Evolutionary conservation across 345 rosid genomes (phyloP).

Genomic region (Adansonia digitata): DNA sequence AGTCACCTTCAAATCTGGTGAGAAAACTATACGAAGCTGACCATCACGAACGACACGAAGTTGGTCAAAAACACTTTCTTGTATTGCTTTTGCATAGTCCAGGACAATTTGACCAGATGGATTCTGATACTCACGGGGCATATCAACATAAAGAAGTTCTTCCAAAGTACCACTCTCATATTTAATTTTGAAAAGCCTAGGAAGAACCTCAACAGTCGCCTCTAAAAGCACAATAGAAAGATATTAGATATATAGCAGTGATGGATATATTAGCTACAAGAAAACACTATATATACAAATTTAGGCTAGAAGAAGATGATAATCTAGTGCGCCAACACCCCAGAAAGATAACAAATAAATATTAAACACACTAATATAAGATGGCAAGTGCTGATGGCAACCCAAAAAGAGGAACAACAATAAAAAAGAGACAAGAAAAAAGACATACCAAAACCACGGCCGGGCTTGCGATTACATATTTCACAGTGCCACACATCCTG

Average conservation of each 20-base stretch:
- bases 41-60: conserved; percentile 99
- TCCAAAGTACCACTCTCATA: conserved; percentile 98
- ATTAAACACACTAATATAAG: background rate
- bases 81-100: conserved; percentile 98
- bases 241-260: conserved; percentile 11
- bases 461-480: conserved; percentile 93
- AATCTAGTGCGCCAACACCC: background rate
- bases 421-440: background rate
- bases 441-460: conserved; percentile 93
- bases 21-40: conserved; percentile 87
- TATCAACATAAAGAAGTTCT: conserved; percentile 91
- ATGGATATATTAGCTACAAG: background rate
- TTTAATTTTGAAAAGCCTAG: conserved; percentile 96
- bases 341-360: background rate
- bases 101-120: conserved; percentile 90
- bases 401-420: background rate
- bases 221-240: conserved; percentile 40
- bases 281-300: background rate
- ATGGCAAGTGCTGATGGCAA: background rate
- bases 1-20: conserved; percentile 84
- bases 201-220: conserved; percentile 96
- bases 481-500: conserved; percentile 99
- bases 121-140: conserved; percentile 91
- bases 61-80: conserved; percentile 98
- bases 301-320: background rate